Evolutionary conservation across 1,284 basidiomycete genomes (phyloP), one percentile per base, ranked within the genome.

Genomic region (Ustilago bromivora): DNA sequence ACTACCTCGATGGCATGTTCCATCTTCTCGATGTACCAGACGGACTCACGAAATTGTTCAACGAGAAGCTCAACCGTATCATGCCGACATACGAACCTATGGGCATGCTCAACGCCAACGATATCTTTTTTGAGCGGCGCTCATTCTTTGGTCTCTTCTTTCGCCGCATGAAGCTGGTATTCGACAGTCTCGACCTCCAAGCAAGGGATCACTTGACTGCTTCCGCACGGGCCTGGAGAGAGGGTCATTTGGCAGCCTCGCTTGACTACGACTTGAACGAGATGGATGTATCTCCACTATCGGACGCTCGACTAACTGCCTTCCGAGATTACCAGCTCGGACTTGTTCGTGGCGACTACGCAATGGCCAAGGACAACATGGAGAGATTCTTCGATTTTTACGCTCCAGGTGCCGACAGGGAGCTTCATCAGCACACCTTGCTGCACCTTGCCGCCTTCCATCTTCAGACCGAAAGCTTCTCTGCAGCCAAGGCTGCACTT

Each of bases 61-160:
- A 73, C 61, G 75, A 77, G 35, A 72, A 73, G 58, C 61, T 77
- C 58, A 77, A 69, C 43, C 34, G 61, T 6, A 68, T 77, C 57
- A 69, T 77, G 46, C 67, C 75, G 10, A 73, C 54, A 58, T 77
- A 77, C 46, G 75, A 77, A 31, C 54, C 70, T 0, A 67, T 70
- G 58, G 75, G 75, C 9, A 46, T 69, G 57, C 62, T 76, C 46
- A 71, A 68, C 34, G 61, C 61, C 10, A 61, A 41, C 38, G 75
- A 76, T 34, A 65, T 68, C 56, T 69, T 76, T 47, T 77, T 66
- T 54, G 76, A 78, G 47, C 64, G 76, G 35, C 60, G 76, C 17
- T 78, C 76, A 11, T 78, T 74, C 68, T 78, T 78, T 31, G 76
- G 76, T 36, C 71, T 78, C 55, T 75, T 60, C 63, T 78, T 71